Percentiles rank a stretch among this genome's conserved stretches.
phyloP scores from a whole-genome alignment of 108 stramenopile species.

The Mayamaea pseudoterrestris region DNA sequence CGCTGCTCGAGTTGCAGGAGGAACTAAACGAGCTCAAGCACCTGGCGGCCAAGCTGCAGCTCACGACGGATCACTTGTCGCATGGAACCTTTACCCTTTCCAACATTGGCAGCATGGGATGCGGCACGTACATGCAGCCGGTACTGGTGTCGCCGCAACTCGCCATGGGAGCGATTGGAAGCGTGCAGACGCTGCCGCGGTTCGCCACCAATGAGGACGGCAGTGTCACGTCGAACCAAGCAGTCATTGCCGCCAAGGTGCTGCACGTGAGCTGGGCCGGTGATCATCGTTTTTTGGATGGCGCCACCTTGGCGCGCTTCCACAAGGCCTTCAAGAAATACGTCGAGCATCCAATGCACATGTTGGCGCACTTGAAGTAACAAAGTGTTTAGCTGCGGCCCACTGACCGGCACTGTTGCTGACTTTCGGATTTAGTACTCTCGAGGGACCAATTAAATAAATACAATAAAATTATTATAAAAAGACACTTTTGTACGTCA shows the following conservation, averaged over 20 bases:
- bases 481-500: too few species aligned
- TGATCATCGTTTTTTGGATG: slow-evolving; percentile 96
- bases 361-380: neutral
- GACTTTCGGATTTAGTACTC: too few species aligned
- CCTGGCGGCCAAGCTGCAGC: slow-evolving; percentile 26
- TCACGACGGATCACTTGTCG: slow-evolving; percentile 61
- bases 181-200: slow-evolving; percentile 83
- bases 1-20: slow-evolving; percentile 72
- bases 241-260: slow-evolving; percentile 62
- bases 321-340: slow-evolving; percentile 2
- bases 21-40: slow-evolving; percentile 74
- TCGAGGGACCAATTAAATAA: too few species aligned
- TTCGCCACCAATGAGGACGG: slow-evolving; percentile 19
- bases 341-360: neutral
- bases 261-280: slow-evolving; percentile 94
- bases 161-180: slow-evolving; percentile 94
- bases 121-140: slow-evolving; percentile 88
- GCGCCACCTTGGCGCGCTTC: slow-evolving; percentile 91
- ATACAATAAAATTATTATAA: too few species aligned
- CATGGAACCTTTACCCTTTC: slow-evolving; percentile 86
- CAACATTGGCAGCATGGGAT: slow-evolving; percentile 96
- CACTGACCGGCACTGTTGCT: too few species aligned
- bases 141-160: slow-evolving; percentile 86
- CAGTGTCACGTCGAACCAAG: slow-evolving; percentile 3
- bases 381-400: too few species aligned